A percentile compares a stretch with the other conserved stretches of the same genome.
Evolutionary conservation across 352 stramenopile genomes (phyloP).

Genomic region (Plasmopara viticola): DNA sequence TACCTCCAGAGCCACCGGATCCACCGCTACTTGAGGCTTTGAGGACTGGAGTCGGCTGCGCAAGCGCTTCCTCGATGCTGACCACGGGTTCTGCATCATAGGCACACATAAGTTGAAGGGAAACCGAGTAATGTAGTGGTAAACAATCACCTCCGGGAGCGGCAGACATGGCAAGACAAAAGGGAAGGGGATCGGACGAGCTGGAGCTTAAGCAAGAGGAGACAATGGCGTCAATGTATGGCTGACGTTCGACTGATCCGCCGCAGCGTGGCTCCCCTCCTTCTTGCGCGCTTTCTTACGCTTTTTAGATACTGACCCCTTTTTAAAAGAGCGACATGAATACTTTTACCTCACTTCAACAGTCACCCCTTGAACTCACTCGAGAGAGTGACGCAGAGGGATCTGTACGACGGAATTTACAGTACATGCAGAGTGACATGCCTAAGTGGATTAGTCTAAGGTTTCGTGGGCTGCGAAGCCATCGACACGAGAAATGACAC

Average conservation of each 20-base stretch:
- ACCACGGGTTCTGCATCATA: conserved; percentile 9
- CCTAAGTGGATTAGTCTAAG: too few species aligned
- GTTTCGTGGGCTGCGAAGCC: too few species aligned
- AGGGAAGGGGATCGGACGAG: conserved; percentile 10
- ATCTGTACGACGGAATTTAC: too few species aligned
- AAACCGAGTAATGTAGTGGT: not conserved
- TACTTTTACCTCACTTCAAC: conserved; percentile 10
- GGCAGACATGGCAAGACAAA: conserved; percentile 20
- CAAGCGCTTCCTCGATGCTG: conserved; percentile 19
- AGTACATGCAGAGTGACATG: too few species aligned
- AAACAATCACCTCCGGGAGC: conserved; percentile 16
- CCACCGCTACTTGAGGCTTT: conserved; percentile 6
- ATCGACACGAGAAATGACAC: too few species aligned
- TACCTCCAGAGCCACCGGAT: conserved; percentile 19
- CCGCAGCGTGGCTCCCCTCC: too few species aligned
- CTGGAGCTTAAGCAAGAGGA: conserved; percentile 3
- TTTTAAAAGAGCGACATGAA: too few species aligned
- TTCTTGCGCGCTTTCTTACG: not conserved
- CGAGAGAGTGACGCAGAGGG: not conserved
- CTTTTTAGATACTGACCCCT: not conserved
- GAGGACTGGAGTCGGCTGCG: conserved; percentile 5
- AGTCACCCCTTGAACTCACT: conserved; percentile 5
- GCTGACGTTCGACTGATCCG: conserved; percentile 7
- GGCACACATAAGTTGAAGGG: not conserved
- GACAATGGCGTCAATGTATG: conserved; percentile 13